phyloP scores from a whole-genome alignment of 768 basidiomycete species.

The Mycena latifolia region DNA sequence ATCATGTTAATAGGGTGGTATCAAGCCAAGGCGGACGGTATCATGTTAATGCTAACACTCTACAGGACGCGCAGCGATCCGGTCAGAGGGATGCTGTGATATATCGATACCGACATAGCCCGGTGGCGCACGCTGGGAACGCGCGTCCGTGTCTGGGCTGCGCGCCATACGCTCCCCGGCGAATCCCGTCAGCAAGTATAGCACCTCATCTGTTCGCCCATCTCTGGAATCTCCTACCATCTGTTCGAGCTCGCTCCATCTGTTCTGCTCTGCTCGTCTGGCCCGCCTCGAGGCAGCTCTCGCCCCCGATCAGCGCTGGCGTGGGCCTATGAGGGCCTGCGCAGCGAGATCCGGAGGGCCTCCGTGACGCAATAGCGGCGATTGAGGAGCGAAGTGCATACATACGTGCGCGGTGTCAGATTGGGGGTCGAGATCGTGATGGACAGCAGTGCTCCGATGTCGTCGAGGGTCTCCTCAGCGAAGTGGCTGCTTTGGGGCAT shows the following conservation, averaged over 20 bases:
- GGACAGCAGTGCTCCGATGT: slow-evolving; percentile 22
- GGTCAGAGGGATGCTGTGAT: not conserved
- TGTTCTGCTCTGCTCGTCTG: slow-evolving; percentile 10
- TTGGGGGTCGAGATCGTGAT: no score
- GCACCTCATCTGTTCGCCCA: not conserved
- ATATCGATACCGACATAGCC: not conserved
- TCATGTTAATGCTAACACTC: no score
- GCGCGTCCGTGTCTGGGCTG: no score
- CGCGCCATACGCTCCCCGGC: slow-evolving; percentile 9
- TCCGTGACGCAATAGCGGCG: slow-evolving; percentile 22
- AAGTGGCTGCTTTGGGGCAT: slow-evolving; percentile 22
- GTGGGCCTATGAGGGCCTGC: slow-evolving; percentile 11
- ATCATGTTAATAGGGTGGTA: slow-evolving; percentile 16
- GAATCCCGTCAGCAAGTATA: slow-evolving; percentile 2
- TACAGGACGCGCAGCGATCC: no score
- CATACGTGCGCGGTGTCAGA: no score
- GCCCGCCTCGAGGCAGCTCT: slow-evolving; percentile 20
- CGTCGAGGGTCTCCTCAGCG: slow-evolving; percentile 24
- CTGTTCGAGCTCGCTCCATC: not conserved
- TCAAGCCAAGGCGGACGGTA: not conserved
- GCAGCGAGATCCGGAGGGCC: slow-evolving; percentile 14
- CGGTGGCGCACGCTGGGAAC: slow-evolving; percentile 9
- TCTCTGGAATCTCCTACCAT: not conserved
- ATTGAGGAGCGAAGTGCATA: not conserved
- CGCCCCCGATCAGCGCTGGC: slow-evolving; percentile 18